Evolutionary conservation across 176 grass and related monocot genomes (phyloP), one percentile per base, ranked within the genome.

Genomic region (Ananas comosus): DNA sequence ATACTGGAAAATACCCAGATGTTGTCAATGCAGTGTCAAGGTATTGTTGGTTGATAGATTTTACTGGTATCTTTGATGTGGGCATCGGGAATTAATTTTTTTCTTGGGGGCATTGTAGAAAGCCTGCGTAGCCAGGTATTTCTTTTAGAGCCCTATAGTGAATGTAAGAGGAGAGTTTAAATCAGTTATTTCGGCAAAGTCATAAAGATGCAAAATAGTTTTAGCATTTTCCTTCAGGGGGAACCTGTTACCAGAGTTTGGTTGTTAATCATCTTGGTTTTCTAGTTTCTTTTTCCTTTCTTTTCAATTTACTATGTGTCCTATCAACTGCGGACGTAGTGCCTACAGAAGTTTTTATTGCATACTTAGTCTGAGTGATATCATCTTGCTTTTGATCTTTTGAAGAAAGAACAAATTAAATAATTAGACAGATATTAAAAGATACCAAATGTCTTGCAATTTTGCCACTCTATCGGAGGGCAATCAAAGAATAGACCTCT

Each of bases 1-100:
- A 99, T 72, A 93, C 94, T 18, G 94, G 87, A 66, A 99, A 99
- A 67, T 99, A 99, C 76, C 89, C 94, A 69, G 94, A 99, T 83
- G 94, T 99, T 48, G 85, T 99, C 68, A 84, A 85, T 78, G 90
- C 87, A 0, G 84, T 99, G 50, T 85, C 87, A 59, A 93, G 89
- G 94, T 99, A 90, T 79, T 49, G 9, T 65, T 53, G 49, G 49
- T 23, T 70, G 11, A 0, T 4, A 70, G 33, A 25, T 49, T 49
- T 67, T 24, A n/a, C 48, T 33, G 2, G 19, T 59, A 66, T 66
- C 33, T 29, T 47, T 48, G 33, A 11, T 56, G 53, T n/a, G 12
- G 16, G 16, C 53, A 56, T 56, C 16, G 53, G 33, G 33, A 42
- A 42, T 42, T 42, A 14, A 56, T 56, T 12, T 13, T 13, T 56